A percentile compares a stretch with the other conserved stretches of the same genome.
Conservation (phyloP, 148 eudicot species). For the Beta vulgaris region DNA sequence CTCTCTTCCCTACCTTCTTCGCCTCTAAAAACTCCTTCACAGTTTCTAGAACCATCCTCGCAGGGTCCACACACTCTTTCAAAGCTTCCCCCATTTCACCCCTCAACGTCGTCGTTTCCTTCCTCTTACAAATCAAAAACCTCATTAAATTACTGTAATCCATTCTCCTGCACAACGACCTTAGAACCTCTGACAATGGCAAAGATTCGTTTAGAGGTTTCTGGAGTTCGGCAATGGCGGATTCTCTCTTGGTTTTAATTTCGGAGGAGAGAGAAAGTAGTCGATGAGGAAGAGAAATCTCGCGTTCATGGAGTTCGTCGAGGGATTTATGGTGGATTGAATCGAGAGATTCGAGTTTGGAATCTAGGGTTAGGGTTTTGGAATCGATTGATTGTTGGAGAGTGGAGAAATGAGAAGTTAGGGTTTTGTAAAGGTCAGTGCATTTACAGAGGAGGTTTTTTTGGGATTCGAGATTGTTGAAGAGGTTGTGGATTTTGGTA, state of each 20-base stretch:
- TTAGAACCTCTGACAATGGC: conserved; percentile 27
- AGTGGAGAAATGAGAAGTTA: conserved; percentile 38
- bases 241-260: conserved; percentile 27
- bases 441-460: conserved; percentile 35
- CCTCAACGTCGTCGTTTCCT: conserved; percentile 35
- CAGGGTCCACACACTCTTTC: conserved; percentile 43
- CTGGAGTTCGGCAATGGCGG: conserved; percentile 36
- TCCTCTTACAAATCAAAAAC: conserved; percentile 38
- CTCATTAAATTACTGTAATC: conserved; percentile 33
- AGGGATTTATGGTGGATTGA: conserved; percentile 25
- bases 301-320: conserved; percentile 34
- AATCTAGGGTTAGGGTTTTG: conserved; percentile 42
- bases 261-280: conserved; percentile 24
- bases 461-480: conserved; percentile 44
- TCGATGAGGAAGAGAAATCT: conserved; percentile 33
- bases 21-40: conserved; percentile 42
- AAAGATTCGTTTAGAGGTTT: conserved; percentile 4
- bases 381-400: conserved; percentile 31
- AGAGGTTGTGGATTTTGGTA: conserved; percentile 26
- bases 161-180: conserved; percentile 40
- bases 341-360: conserved; percentile 37
- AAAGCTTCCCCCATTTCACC: conserved; percentile 29
- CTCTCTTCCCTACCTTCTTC: conserved; percentile 26
- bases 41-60: conserved; percentile 47
- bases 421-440: conserved; percentile 49